Evolutionary conservation across 208 protist species (phyloP).

Genomic region (Vickermania ingenoplastis): DNA sequence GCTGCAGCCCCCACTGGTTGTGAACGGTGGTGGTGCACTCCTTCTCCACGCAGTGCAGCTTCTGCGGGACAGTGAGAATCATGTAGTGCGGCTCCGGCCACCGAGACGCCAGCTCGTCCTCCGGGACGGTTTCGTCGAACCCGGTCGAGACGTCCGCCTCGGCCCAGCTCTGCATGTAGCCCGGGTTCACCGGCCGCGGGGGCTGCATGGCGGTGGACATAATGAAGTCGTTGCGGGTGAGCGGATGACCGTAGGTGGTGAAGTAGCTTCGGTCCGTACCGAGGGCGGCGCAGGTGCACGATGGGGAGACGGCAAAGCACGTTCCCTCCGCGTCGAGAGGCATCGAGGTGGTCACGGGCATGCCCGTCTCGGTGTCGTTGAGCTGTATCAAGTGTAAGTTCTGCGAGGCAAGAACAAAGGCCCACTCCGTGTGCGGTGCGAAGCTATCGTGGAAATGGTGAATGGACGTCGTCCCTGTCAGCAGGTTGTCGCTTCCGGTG

Average conservation of each 20-base stretch:
- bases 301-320: slow-evolving; percentile 68
- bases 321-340: slow-evolving; percentile 32
- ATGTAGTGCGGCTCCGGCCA: slow-evolving; percentile 86
- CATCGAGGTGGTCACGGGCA: slow-evolving; percentile 35
- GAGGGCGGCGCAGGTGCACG: slow-evolving; percentile 69
- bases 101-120: slow-evolving; percentile 54
- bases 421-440: slow-evolving; percentile 33
- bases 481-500: slow-evolving; percentile 57
- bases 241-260: slow-evolving; percentile 61
- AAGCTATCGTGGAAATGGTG: slow-evolving; percentile 69
- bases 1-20: slow-evolving; percentile 65
- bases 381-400: slow-evolving; percentile 75
- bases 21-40: slow-evolving; percentile 37
- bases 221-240: slow-evolving; percentile 57
- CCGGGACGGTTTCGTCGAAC: slow-evolving; percentile 44
- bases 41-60: slow-evolving; percentile 60
- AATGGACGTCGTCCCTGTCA: slow-evolving; percentile 11
- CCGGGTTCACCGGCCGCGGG: slow-evolving; percentile 22
- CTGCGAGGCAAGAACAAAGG: slow-evolving; percentile 58
- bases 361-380: slow-evolving; percentile 45
- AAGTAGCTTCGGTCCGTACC: slow-evolving; percentile 84
- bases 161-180: slow-evolving; percentile 58
- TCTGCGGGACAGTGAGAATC: slow-evolving; percentile 73
- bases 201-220: slow-evolving; percentile 72
- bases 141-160: slow-evolving; percentile 56